Percentiles rank a stretch among this genome's conserved stretches.
Conservation (phyloP, 208 protist genomes). For the Trypanosoma cruzi region DNA sequence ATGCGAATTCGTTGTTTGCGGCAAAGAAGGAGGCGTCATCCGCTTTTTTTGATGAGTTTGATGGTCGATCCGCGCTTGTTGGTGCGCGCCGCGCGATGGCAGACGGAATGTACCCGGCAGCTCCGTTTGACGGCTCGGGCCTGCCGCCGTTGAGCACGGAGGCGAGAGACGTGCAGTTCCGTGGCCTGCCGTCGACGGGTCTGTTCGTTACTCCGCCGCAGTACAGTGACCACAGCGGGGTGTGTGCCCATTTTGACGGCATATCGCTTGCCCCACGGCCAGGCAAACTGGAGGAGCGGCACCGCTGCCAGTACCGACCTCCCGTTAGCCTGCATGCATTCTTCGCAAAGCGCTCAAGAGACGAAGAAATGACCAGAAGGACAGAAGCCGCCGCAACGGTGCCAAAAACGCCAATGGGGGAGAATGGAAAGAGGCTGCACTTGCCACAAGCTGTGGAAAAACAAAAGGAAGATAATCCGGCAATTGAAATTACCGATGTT, state of each 20-base stretch:
- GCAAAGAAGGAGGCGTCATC: not conserved
- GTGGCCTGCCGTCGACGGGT: slow-evolving; percentile 73
- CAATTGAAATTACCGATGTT: not conserved
- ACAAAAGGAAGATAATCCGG: not conserved
- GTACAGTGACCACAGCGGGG: slow-evolving; percentile 90
- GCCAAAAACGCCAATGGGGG: not conserved
- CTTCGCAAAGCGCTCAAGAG: slow-evolving; percentile 41
- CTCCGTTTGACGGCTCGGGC: slow-evolving; percentile 73
- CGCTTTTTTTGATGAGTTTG: slow-evolving; percentile 63
- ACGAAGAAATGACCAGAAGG: not conserved
- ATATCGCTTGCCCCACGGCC: slow-evolving; percentile 34
- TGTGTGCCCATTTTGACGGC: slow-evolving; percentile 52
- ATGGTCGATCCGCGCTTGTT: slow-evolving; percentile 36
- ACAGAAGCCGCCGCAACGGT: too few species aligned
- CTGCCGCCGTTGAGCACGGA: slow-evolving; percentile 49
- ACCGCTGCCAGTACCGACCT: slow-evolving; percentile 63
- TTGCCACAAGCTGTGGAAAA: not conserved
- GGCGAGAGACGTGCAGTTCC: slow-evolving; percentile 47
- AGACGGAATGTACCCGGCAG: slow-evolving; percentile 57
- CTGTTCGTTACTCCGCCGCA: slow-evolving; percentile 89
- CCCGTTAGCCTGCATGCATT: slow-evolving; percentile 50
- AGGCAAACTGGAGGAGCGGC: slow-evolving; percentile 49
- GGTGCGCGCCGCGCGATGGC: slow-evolving; percentile 61
- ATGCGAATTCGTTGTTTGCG: not conserved
- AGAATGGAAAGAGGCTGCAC: slow-evolving; percentile 4